Base-by-base conservation (phyloP, 2,329 filamentous ascomycete genomes). In the Colletotrichum endophyticum region DNA sequence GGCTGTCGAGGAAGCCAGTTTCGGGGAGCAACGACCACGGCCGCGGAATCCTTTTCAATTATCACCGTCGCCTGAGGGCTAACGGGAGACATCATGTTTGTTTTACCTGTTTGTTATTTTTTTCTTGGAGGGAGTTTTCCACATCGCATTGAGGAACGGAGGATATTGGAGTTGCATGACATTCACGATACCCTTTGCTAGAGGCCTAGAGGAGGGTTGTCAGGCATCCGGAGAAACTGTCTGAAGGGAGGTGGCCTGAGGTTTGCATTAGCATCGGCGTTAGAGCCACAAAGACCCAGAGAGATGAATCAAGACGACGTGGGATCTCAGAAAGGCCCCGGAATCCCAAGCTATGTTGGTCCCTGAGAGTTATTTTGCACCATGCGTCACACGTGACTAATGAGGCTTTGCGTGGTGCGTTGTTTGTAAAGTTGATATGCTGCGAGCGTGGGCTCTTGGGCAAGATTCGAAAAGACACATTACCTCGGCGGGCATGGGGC, bases 1-100 rank as follows among this genome's bases (percentile, higher is more conserved):
- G 36, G 83, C 84, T 8, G 53, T 78, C 15, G 66, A 78, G 63
- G 73, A 78, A 49, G 62, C 34, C 11, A 63, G 59, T 16, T 28
- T 53, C 12, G 75, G 66, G n/a, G 74, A 77, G 39, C 25, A 22
- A 16, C 44, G 49, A 11, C 34, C 59, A 16, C 27, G 62, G 19
- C 69, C 53, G 36, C n/a, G 30, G 6, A 73, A 72, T 25, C 44
- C 66, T 8, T 72, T 67, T 36, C 32, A 72, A 16, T n/a, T 30
- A 27, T 75, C 72, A 22, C 56, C 70, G 13, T 74, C 74, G 34
- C 64, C 64, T n/a, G 59, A 44, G n/a, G 27, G 39, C 32, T 27
- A 22, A 44, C 22, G 32, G 34, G 25, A 39, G 62, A 25, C 27
- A 27, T 39, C 32, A 9, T 12, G 11, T n/a, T 16, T 39, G 6